These are phyloP conservation scores for Rhizophora mangle DNA, from an alignment of 345 rosid genomes.

Conservation along the genomic window DNA sequence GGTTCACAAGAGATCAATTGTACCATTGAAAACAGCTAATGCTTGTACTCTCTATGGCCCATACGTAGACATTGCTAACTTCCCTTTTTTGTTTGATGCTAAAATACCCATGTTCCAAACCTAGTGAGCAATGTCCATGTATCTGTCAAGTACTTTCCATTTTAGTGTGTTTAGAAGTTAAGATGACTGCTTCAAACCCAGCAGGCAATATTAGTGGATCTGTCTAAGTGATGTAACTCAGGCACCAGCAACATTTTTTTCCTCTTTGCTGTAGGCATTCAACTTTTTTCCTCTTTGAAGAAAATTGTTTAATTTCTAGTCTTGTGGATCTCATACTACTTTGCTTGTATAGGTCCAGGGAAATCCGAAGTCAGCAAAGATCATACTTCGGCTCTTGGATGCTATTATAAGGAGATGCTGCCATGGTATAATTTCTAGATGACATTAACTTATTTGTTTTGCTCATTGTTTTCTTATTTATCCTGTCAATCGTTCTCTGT, in stretches of 20 bases:
- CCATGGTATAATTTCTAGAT: conserved; percentile 60
- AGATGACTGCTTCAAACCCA: conserved; percentile 1
- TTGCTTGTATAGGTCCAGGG: conserved; percentile 52
- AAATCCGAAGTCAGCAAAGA: conserved; percentile 43
- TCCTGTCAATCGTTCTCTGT: neutral
- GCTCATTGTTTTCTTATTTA: conserved; percentile 13
- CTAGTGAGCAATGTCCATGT: neutral
- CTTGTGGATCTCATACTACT: conserved; percentile 4
- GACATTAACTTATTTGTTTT: conserved; percentile 10
- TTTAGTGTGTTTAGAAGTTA: no score
- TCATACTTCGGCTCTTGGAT: conserved; percentile 57
- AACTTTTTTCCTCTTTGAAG: neutral
- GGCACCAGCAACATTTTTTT: neutral
- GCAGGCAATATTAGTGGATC: conserved; percentile 3
- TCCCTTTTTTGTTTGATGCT: neutral
- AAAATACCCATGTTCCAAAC: neutral
- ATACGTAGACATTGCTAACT: neutral
- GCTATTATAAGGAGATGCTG: conserved; percentile 61
- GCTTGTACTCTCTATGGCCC: neutral
- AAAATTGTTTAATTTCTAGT: neutral
- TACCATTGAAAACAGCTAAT: conserved; percentile 12
- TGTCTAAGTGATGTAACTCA: neutral
- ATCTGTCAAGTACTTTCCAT: no score
- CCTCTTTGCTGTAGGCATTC: neutral
- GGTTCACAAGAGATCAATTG: conserved; percentile 15